phyloP scores from a whole-genome alignment of 805 yeast species.

The Lipomyces sp. region DNA sequence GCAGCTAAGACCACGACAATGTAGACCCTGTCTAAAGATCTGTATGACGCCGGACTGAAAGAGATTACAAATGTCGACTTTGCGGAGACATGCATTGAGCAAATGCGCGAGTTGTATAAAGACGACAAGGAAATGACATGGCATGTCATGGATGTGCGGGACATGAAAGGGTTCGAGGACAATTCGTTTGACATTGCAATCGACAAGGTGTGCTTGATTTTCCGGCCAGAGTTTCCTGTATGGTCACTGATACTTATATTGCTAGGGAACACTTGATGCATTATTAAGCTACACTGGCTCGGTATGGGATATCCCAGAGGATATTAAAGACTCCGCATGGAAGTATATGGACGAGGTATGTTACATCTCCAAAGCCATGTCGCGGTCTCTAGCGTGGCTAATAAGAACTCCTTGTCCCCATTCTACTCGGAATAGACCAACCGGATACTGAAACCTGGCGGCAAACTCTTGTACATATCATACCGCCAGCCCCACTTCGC shows the following conservation, averaged over 20 bases:
- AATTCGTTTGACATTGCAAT: slow-evolving; percentile 31
- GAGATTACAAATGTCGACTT: slow-evolving; percentile 33
- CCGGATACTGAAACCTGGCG: slow-evolving; percentile 29
- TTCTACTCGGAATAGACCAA: slow-evolving; percentile 9
- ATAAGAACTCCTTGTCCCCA: too few species aligned
- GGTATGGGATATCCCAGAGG: slow-evolving; percentile 32
- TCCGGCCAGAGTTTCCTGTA: background rate
- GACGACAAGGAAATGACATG: slow-evolving; percentile 31
- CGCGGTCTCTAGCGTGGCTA: too few species aligned
- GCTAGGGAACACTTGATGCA: slow-evolving; percentile 33
- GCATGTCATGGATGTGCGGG: slow-evolving; percentile 33
- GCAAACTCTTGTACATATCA: slow-evolving; percentile 31
- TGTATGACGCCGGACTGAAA: slow-evolving; percentile 30
- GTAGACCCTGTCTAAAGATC: slow-evolving; percentile 31
- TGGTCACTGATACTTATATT: background rate
- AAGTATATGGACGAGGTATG: slow-evolving; percentile 32
- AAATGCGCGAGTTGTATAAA: slow-evolving; percentile 23
- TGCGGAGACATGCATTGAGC: slow-evolving; percentile 30
- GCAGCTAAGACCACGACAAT: too few species aligned
- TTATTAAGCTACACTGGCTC: slow-evolving; percentile 32
- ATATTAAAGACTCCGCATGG: slow-evolving; percentile 24
- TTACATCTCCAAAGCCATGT: background rate
- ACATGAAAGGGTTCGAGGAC: slow-evolving; percentile 25
- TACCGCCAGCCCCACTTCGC: slow-evolving; percentile 35
- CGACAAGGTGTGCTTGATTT: slow-evolving; percentile 25